A percentile compares a stretch with the other conserved stretches of the same genome.
These are phyloP conservation scores for Wickerhamiella lipophila DNA, from an alignment of 805 yeast species.

Conservation along the genomic window DNA sequence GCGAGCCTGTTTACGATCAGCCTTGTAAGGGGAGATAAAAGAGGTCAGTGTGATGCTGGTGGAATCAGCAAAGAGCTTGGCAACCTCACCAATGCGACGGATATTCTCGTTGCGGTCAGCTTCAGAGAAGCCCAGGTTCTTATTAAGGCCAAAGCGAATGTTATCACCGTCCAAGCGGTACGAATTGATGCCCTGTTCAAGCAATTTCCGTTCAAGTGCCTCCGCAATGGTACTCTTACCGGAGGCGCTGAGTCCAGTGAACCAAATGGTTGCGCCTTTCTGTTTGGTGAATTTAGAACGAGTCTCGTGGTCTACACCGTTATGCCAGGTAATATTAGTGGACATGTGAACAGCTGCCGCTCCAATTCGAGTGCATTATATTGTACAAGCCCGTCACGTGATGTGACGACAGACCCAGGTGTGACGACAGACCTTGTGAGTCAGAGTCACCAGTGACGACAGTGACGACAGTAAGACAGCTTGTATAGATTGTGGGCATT, in stretches of 20 bases:
- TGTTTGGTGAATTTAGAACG: conserved; percentile 62
- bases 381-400: neutral
- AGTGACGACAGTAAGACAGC: too few relatives aligned
- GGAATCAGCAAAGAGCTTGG: conserved; percentile 89
- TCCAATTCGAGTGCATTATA: neutral
- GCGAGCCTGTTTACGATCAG: conserved; percentile 77
- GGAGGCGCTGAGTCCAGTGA: conserved; percentile 89
- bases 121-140: conserved; percentile 87
- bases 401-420: conserved; percentile 5
- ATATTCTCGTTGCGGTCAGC: conserved; percentile 89
- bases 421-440: too few relatives aligned
- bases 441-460: neutral
- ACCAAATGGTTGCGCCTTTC: conserved; percentile 84
- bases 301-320: conserved; percentile 72
- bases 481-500: too few relatives aligned
- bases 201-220: conserved; percentile 73
- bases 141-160: conserved; percentile 86
- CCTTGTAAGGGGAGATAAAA: conserved; percentile 81
- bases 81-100: conserved; percentile 87
- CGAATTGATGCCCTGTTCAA: conserved; percentile 55
- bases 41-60: conserved; percentile 78
- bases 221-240: conserved; percentile 94
- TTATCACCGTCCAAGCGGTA: conserved; percentile 91
- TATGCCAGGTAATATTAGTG: conserved; percentile 94
- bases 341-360: conserved; percentile 44